Percentiles rank a stretch among this genome's conserved stretches.
Conservation (phyloP, 306 rosid genomes). For the Vigna trinervia region DNA sequence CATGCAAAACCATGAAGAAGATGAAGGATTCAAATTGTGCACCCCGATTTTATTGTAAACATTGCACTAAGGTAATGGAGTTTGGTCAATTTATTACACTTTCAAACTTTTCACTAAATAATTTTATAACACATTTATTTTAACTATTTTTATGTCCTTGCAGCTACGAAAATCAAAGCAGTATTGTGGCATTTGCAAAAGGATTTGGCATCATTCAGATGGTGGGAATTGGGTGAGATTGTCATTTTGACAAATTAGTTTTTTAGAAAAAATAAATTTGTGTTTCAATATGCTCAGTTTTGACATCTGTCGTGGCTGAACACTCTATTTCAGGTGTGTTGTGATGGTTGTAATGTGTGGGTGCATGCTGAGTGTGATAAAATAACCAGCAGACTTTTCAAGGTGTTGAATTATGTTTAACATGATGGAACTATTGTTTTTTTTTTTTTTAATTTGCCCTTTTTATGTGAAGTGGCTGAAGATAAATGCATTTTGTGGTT, state of each 20-base stretch:
- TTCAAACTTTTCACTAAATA: conserved; percentile 18
- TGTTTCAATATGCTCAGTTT: background rate
- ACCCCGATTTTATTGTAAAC: conserved; percentile 70
- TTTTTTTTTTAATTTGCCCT: conserved; percentile 1
- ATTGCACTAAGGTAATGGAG: conserved; percentile 77
- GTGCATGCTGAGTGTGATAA: conserved; percentile 94
- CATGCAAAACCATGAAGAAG: conserved; percentile 68
- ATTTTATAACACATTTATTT: conserved; percentile 36
- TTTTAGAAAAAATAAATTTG: conserved; percentile 1
- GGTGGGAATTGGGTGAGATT: conserved; percentile 96
- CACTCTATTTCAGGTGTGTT: conserved; percentile 71
- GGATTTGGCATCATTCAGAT: conserved; percentile 94
- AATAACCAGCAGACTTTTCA: conserved; percentile 65
- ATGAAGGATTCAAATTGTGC: conserved; percentile 57
- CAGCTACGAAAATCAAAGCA: conserved; percentile 90
- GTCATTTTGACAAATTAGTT: conserved; percentile 40
- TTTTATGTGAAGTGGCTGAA: conserved; percentile 13
- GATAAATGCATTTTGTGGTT: conserved; percentile 40
- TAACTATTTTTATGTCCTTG: conserved; percentile 27
- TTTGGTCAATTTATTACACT: conserved; percentile 27
- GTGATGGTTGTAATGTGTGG: conserved; percentile 99
- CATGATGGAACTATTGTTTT: conserved; percentile 4
- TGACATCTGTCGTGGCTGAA: conserved; percentile 43
- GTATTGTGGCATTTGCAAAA: conserved; percentile 95
- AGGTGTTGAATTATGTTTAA: conserved; percentile 58